Evolutionary conservation across 768 basidiomycete species (phyloP), one percentile per base, ranked within the genome.

Genomic region (Tylopilus sp.): DNA sequence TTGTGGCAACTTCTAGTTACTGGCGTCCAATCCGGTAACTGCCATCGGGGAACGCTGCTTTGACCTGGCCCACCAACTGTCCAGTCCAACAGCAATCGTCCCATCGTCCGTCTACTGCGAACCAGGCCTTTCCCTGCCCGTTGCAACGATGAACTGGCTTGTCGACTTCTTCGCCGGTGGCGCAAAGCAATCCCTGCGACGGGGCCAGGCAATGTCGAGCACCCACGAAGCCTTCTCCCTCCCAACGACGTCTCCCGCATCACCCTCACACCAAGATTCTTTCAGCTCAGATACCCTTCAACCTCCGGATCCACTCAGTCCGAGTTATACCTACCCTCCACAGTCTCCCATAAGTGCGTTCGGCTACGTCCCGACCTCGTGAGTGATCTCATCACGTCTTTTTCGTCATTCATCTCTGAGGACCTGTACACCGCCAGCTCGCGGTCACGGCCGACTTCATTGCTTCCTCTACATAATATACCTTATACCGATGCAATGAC

Each of bases 151-250:
- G 88, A 82, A 84, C 72, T 90, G 88, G 88, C 72, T 90, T 45
- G 72, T 78, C 26, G 81, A 82, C 59, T 74, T 88, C 51, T 89
- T 90, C 71, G 75, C 79, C 21, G 66, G 76, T 48, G 76, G 79
- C 57, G 69, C 69, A 45, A 65, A 75, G 24, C 76, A 79, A 63
- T 77, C 75, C 56, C 63, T 76, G 30, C 73, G 83, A 53, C 78
- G 78, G 66, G 79, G 80, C 50, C 84, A 86, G 68, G 82, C 87
- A 26, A 81, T 93, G 59, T 82, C 81, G 29, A 83, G 83, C 16
- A 94, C 92, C 7, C 83, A 87, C 65, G 92, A 94, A 68, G 92
- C 93, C 56, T 95, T 95, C 72, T 87, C 89, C 45, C 77, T 96
- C 30, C 89, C 90, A 41, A 83, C 83, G 4, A 81, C 84, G 24